Base-by-base conservation (phyloP, 164 flowering plant genomes). In the Buxus sempervirens region DNA sequence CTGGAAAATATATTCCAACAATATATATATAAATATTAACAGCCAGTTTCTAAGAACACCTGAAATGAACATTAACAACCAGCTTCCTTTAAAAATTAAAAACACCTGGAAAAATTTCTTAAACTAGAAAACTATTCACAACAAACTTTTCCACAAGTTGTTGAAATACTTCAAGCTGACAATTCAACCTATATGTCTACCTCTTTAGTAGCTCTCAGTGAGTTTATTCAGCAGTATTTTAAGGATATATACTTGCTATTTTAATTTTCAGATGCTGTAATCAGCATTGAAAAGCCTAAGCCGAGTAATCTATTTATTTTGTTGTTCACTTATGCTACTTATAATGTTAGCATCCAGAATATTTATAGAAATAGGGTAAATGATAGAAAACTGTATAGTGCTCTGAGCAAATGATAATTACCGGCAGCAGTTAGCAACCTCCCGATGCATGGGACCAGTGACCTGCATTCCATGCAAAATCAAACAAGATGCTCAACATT, bases 391-490 rank as follows among this genome's bases (percentile, higher is more conserved):
- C 24, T 25, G 21, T 60, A 51, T 18, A 59, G 58, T 48, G 36
- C 51, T 62, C n/a, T 18, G 24, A 66, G 67, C 12, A 19, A 49
- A 65, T 20, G 54, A 36, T 58, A 23, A 64, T 70, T 88, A 95
- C 99, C 97, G 75, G 60, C 99, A 93, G 76, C 99, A 95, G 72
- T 93, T 93, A 9, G 99, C 98, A 75, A 93, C 98, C 71, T 95
- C 99, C 16, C 98, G 88, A 83, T 95, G 99, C 98, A 95, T 86
- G 64, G 99, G 99, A 72, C 99, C 99, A 67, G 98, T 95, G 69
- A 93, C 98, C 98, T 93, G 83, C 63, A 85, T 36, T 27, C 32
- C 62, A 67, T 20, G 24, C 54, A 25, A 16, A 23, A 24, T 14
- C 59, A 42, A 38, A 54, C 48, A 51, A 60, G 59, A 66, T 58